Base-by-base conservation (phyloP, 2,329 filamentous ascomycete genomes). In the Onygenales sp. region DNA sequence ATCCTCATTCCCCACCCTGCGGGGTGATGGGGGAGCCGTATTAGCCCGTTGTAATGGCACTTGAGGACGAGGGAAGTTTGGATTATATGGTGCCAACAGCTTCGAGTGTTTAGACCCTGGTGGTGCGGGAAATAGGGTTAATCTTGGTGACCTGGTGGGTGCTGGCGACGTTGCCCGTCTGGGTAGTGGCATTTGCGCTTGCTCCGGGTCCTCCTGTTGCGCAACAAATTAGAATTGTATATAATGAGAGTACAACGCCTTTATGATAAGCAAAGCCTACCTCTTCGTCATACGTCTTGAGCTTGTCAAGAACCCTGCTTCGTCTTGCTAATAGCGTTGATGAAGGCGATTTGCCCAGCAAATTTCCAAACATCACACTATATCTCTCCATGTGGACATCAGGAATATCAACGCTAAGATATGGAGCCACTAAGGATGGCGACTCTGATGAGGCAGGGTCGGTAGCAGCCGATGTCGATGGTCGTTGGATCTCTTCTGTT, bases 341-440 rank as follows among this genome's bases (percentile, higher is more conserved):
- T 36, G 64, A 59, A 35, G 64, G 59, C 56, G 66, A 56, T 81
- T 67, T 64, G 36, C 62, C 79, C 31, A 95, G 73, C 6, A 96
- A 76, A 39, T 80, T 81, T 53, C 85, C 83, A 64, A 97, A 96
- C 91, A 96, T 96, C 59, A 96, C 81, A 61, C 90, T 95, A 61
- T 95, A 97, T 48, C 92, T 78, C 66, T 96, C 92, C 78, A 97
- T 77, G 57, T 86, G 82, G 53, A 87, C 78, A 49, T 81, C 80
- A 0, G 92, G 91, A 54, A 96, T 93, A 51, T 91, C 82, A 13
- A 96, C 79, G 61, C 90, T 78, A 17, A 96, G 73, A 6, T 85
- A 68, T 2, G 72, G 69, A 8, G 65, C 21, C n/a, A 21, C 5
- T 41, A 49, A 9, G 38, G 32, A 2, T 32, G 41, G 5, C 52